phyloP scores from a whole-genome alignment of 495 filamentous ascomycete genomes.

The Neurospora sp. region DNA sequence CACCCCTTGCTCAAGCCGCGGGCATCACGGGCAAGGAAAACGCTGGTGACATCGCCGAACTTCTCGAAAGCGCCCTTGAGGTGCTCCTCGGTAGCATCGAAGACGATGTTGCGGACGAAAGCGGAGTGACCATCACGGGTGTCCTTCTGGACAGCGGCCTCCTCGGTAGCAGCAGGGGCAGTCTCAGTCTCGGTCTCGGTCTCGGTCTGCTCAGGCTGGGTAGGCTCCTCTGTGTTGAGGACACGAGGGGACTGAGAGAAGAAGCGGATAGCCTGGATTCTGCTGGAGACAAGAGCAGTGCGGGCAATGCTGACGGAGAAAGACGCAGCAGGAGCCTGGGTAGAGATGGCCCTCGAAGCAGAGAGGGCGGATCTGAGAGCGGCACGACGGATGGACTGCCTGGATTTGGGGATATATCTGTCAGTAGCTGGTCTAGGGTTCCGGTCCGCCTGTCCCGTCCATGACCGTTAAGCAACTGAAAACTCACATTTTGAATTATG shows the following conservation, averaged over 20 bases:
- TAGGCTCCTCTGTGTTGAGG: constrained; percentile 1
- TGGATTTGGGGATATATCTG: constrained; percentile 10
- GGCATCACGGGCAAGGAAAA: constrained; percentile 53
- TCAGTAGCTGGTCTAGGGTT: background rate
- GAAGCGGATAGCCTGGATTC: constrained; percentile 18
- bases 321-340: constrained; percentile 28
- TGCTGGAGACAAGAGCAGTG: constrained; percentile 9
- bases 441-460: background rate
- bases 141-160: background rate
- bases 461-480: background rate
- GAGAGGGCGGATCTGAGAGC: constrained; percentile 47
- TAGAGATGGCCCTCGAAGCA: constrained; percentile 33
- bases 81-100: constrained; percentile 66
- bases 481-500: background rate
- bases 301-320: constrained; percentile 17
- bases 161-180: background rate
- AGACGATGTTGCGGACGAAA: constrained; percentile 82
- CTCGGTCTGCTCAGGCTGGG: background rate
- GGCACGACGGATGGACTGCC: constrained; percentile 47
- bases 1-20: constrained; percentile 85
- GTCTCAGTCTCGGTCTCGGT: background rate
- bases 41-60: constrained; percentile 49
- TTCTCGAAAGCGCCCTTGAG: constrained; percentile 54
- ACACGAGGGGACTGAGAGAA: constrained; percentile 17
- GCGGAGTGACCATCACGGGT: constrained; percentile 22